Base-by-base conservation (phyloP, 345 rosid species). In the Populus nigra region DNA sequence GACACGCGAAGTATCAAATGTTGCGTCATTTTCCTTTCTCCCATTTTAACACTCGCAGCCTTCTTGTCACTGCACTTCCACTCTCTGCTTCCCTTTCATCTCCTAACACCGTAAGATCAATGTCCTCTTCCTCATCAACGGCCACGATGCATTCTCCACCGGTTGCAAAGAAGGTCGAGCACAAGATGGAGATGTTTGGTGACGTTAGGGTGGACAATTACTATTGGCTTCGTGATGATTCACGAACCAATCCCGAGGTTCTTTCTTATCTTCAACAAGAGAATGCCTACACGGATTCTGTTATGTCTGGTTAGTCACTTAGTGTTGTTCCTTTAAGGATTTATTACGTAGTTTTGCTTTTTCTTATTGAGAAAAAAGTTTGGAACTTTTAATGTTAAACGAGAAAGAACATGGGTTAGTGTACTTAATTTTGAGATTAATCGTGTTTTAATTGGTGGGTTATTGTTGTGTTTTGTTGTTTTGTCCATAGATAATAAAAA, bases 171-270 rank as follows among this genome's bases (percentile, higher is more conserved):
- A 95, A 95, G 81, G 91, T 89, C 49, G 90, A 91, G 77, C 91
- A 91, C 79, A 85, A 61, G 50, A 90, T 93, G 93, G 89, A 92
- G 88, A 22, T 91, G 91, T 91, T 93, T 78, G 92, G 94, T 9
- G 98, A 95, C 73, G 84, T 87, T 41, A 87, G 99, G 77, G 78
- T 88, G 4, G 98, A 94, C 77, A 86, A 89, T 72, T 89, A 94
- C 86, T 93, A 94, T 88, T 93, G 98, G 99, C 97, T 95, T 17
- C 97, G 97, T 16, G 98, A 95, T 43, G 99, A 95, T 77, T 89
- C 99, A 62, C 96, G 99, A 81, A 73, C 90, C 59, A 66, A 87
- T 76, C 84, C 91, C 65, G 89, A 90, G 1, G 78, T 93, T 74
- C 78, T 93, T 47, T 81, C 93, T 79, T 74, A 95, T 68, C 92